Conservation (phyloP, 352 stramenopile genomes). For the Phytopythium litorale region DNA sequence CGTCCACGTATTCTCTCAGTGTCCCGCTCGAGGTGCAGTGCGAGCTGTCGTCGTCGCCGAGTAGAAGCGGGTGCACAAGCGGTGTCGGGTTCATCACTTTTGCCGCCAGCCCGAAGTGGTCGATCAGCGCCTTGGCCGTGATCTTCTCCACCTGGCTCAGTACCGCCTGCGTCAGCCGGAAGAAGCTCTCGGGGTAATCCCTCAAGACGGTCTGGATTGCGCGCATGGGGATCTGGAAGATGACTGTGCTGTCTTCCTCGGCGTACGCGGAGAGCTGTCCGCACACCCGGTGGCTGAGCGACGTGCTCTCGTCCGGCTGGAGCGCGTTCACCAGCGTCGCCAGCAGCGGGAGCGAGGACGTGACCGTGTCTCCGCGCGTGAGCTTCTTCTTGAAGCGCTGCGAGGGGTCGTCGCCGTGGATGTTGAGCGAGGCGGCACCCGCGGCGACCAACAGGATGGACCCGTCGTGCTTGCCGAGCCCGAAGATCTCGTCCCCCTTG, state of each 20-base stretch:
- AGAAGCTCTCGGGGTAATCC: conserved; percentile 65
- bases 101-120: conserved; percentile 69
- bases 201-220: conserved; percentile 51
- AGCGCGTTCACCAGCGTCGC: conserved; percentile 44
- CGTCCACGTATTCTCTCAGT: conserved; percentile 25
- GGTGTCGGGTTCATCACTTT: conserved; percentile 34
- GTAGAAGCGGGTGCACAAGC: conserved; percentile 25
- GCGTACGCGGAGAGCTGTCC: conserved; percentile 47
- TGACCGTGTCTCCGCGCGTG: conserved; percentile 56
- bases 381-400: conserved; percentile 54
- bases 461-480: conserved; percentile 50
- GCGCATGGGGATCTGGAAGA: conserved; percentile 60
- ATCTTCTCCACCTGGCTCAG: conserved; percentile 84
- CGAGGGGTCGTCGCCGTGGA: conserved; percentile 36
- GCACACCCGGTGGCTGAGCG: conserved; percentile 44
- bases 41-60: conserved; percentile 10
- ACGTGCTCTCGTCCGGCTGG: conserved; percentile 18
- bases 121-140: conserved; percentile 68
- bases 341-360: conserved; percentile 68
- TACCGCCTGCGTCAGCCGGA: conserved; percentile 64
- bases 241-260: conserved; percentile 36
- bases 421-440: conserved; percentile 50
- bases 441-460: conserved; percentile 74
- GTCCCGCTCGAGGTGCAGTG: conserved; percentile 3
- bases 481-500: conserved; percentile 58